Evolutionary conservation across 2,329 filamentous ascomycete species (phyloP), one percentile per base, ranked within the genome.

Genomic region (Coniella vitis): DNA sequence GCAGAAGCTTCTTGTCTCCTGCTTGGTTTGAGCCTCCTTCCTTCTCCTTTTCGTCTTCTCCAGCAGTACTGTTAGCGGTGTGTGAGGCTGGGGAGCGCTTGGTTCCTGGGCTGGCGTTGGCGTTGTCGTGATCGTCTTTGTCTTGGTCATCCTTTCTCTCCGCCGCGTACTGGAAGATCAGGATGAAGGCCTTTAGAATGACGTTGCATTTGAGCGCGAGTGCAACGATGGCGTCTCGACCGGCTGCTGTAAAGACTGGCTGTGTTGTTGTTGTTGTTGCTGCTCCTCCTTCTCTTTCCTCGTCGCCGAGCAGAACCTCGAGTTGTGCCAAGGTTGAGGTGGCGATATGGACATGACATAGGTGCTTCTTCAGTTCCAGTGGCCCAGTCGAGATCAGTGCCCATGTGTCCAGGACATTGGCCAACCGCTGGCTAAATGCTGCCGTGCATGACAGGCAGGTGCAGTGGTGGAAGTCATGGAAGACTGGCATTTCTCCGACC

Each of bases 371-470:
- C n/a, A n/a, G n/a, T n/a, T n/a, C n/a, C n/a, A n/a, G n/a, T n/a
- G n/a, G n/a, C n/a, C n/a, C n/a, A n/a, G n/a, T n/a, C n/a, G n/a
- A n/a, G n/a, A n/a, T n/a, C n/a, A n/a, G n/a, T n/a, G n/a, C n/a
- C 39, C 40, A 38, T 3, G 16, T 22, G 4, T 44, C 39, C 12
- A 49, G 19, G 21, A 52, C 19, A 19, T 41, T 45, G 4, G 41
- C 45, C n/a, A 52, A 32, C 29, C 45, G 47, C 35, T 43, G 49
- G 41, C 49, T 45, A 41, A 46, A 49, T n/a, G 46, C 46, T 17
- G 29, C 31, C 13, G 38, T 42, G 17, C 38, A 47, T 10, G 35
- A 35, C n/a, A 52, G 14, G 12, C 45, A 52, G n/a, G 38, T 20
- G 14, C 37, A 22, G 21, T 17, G 25, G 25, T 29, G 10, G 25